These are phyloP conservation scores for Diutina ranongensis DNA, from an alignment of 1,139 yeast species.

Conservation along the genomic window DNA sequence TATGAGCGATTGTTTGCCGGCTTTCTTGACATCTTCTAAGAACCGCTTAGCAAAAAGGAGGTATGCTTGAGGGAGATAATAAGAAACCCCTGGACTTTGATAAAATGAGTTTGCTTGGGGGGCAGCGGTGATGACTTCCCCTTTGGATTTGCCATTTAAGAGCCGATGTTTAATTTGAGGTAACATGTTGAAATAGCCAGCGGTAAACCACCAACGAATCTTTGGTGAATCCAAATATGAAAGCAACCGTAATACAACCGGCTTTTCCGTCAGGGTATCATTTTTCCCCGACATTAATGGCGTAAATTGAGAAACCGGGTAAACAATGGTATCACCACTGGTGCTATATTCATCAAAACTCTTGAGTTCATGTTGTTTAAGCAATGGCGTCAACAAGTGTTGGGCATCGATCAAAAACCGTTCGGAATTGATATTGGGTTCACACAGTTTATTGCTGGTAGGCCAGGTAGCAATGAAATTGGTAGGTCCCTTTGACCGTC, in stretches of 20 bases:
- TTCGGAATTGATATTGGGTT: constrained; percentile 52
- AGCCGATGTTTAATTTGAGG: constrained; percentile 60
- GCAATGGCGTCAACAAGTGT: constrained; percentile 41
- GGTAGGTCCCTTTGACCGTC: constrained; percentile 19
- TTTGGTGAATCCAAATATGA: constrained; percentile 44
- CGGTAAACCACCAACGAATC: constrained; percentile 80
- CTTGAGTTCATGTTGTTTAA: constrained; percentile 31
- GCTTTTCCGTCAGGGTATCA: constrained; percentile 66
- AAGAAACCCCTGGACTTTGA: constrained; percentile 72
- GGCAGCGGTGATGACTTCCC: constrained; percentile 78
- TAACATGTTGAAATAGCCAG: constrained; percentile 91
- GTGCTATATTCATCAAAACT: constrained; percentile 25
- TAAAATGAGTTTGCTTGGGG: constrained; percentile 92
- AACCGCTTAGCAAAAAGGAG: constrained; percentile 65
- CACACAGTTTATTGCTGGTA: constrained; percentile 51
- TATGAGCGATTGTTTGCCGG: constrained; percentile 37
- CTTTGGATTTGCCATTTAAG: constrained; percentile 47
- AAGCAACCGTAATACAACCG: constrained; percentile 49
- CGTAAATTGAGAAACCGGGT: constrained; percentile 85
- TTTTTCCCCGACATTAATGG: constrained; percentile 57
- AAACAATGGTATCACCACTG: constrained; percentile 54
- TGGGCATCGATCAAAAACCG: constrained; percentile 54
- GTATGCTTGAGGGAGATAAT: constrained; percentile 80
- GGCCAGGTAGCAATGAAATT: constrained; percentile 68
- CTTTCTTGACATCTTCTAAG: constrained; percentile 37